Conservation (phyloP, 306 rosid genomes). For the Cicer arietinum region DNA sequence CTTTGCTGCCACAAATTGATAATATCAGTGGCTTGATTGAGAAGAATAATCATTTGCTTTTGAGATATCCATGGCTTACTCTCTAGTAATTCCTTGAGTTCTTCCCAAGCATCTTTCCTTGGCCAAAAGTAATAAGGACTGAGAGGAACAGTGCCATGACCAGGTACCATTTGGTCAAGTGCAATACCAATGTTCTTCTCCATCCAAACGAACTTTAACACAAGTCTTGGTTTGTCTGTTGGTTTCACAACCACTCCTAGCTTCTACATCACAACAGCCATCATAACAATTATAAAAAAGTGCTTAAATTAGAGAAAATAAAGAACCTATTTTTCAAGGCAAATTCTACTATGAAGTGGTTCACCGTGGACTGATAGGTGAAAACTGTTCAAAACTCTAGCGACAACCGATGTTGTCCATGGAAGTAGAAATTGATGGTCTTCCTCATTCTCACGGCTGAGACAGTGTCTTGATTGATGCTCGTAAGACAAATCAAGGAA, state of each 20-base stretch:
- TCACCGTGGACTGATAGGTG: no score
- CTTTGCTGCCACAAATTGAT: slow-evolving; percentile 99
- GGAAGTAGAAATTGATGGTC: no score
- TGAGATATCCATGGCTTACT: slow-evolving; percentile 99
- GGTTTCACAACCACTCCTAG: slow-evolving; percentile 92
- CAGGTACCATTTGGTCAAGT: slow-evolving; percentile 82
- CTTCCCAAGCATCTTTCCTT: slow-evolving; percentile 99
- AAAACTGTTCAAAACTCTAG: no score
- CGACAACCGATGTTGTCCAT: no score
- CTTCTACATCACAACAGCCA: slow-evolving; percentile 56
- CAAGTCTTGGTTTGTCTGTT: slow-evolving; percentile 74
- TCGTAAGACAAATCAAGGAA: no score
- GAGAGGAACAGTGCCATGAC: slow-evolving; percentile 84
- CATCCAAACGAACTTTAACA: slow-evolving; percentile 97
- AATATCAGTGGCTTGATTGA: slow-evolving; percentile 96
- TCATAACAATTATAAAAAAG: background rate
- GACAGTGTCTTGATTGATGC: no score
- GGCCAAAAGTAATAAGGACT: slow-evolving; percentile 99
- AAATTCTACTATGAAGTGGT: no score
- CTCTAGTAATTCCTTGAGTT: slow-evolving; percentile 90
- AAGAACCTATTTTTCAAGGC: background rate
- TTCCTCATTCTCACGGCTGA: no score
- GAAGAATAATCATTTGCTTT: slow-evolving; percentile 97
- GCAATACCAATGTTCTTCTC: slow-evolving; percentile 96
- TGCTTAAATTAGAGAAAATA: slow-evolving; percentile 2